Conservation (phyloP, 1,284 basidiomycete species). For the Cryptococcus floricola region DNA sequence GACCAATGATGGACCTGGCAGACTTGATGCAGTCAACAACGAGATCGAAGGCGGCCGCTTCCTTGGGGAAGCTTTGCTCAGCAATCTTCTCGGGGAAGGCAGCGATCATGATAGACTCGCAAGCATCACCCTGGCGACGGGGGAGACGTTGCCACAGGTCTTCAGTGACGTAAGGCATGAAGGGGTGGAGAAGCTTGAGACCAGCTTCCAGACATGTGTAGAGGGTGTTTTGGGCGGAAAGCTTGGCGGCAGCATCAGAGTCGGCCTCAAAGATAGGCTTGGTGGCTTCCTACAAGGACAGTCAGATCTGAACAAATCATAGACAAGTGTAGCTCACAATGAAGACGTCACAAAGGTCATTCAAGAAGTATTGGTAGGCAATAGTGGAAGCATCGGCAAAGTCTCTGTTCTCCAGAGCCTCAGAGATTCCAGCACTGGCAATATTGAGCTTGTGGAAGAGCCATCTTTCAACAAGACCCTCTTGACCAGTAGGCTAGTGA, state of each 20-base stretch:
- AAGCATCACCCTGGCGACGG: constrained; percentile 72
- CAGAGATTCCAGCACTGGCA: constrained; percentile 73
- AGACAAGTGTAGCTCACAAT: constrained; percentile 60
- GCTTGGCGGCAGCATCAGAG: constrained; percentile 60
- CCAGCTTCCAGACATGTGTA: constrained; percentile 93
- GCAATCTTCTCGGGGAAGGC: constrained; percentile 64
- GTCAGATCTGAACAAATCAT: not conserved
- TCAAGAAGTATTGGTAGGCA: constrained; percentile 94
- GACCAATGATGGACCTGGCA: constrained; percentile 78
- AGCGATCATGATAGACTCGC: constrained; percentile 84
- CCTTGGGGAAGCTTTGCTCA: constrained; percentile 66
- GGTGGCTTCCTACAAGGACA: constrained; percentile 73
- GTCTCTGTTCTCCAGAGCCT: constrained; percentile 71
- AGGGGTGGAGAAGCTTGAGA: constrained; percentile 85
- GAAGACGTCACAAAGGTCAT: constrained; percentile 97
- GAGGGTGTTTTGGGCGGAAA: constrained; percentile 90
- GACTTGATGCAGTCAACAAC: constrained; percentile 76
- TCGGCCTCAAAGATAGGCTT: constrained; percentile 89
- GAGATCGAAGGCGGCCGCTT: constrained; percentile 78
- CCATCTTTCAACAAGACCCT: constrained; percentile 92
- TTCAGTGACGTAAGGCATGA: constrained; percentile 99
- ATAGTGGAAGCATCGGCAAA: constrained; percentile 87
- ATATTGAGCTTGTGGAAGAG: constrained; percentile 90
- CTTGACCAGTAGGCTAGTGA: constrained; percentile 73
- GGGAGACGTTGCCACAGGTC: constrained; percentile 97